Percentiles rank a stretch among this genome's conserved stretches.
Conservation (phyloP, 2,329 filamentous ascomycete species). For the Fusarium sp. region DNA sequence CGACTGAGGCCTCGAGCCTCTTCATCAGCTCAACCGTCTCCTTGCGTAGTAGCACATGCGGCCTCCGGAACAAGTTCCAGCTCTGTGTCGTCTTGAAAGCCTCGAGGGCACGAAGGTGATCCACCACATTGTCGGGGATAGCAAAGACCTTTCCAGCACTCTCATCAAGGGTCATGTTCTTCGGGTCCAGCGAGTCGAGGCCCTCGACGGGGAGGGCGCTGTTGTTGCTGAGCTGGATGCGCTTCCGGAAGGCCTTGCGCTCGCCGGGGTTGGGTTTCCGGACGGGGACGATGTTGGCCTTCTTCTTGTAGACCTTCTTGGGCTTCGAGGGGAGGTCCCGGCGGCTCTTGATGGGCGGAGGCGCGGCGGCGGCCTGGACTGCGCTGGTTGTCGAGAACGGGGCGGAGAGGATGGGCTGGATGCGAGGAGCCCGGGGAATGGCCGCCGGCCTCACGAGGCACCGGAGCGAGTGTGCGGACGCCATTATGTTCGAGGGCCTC, state of each 20-base stretch:
- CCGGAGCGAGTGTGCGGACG: constrained; percentile 54
- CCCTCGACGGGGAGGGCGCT: constrained; percentile 85
- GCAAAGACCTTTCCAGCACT: constrained; percentile 75
- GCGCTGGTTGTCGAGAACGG: constrained; percentile 53
- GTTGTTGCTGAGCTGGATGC: constrained; percentile 91
- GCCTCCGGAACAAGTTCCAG: constrained; percentile 87
- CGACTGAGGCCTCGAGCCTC: constrained; percentile 67
- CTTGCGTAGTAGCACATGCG: constrained; percentile 79
- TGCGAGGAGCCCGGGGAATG: constrained; percentile 47
- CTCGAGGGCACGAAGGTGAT: constrained; percentile 83
- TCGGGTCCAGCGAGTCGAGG: constrained; percentile 68
- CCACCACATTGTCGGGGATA: constrained; percentile 76
- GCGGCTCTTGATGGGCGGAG: constrained; percentile 48
- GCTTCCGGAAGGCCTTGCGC: constrained; percentile 86
- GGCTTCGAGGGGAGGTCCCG: constrained; percentile 51
- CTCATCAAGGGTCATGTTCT: constrained; percentile 64
- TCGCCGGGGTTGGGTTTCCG: constrained; percentile 78
- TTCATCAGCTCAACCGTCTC: constrained; percentile 81
- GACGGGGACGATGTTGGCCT: constrained; percentile 52
- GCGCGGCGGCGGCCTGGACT: constrained; percentile 43
- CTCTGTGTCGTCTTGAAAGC: constrained; percentile 92
- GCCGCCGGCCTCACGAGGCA: constrained; percentile 52
- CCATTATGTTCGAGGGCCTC: constrained; percentile 44
- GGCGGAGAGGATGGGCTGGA: constrained; percentile 48
- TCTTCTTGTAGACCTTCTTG: constrained; percentile 65